These are phyloP conservation scores for Ogataea salicorniae DNA, from an alignment of 805 yeast species.

Conservation along the genomic window DNA sequence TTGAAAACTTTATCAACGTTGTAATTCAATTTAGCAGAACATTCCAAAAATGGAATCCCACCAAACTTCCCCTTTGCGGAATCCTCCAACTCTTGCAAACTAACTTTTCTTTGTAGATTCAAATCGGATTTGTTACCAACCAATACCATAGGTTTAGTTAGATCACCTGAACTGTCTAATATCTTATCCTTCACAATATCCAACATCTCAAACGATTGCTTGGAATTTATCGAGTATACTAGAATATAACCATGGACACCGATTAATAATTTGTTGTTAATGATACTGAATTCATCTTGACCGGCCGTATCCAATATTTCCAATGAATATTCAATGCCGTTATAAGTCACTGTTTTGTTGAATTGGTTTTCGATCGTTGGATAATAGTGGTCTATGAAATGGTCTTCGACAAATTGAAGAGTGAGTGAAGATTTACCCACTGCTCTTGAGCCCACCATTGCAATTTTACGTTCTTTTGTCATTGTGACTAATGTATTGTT, in stretches of 20 bases:
- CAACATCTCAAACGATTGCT: slow-evolving; percentile 72
- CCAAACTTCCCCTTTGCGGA: slow-evolving; percentile 38
- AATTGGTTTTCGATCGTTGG: slow-evolving; percentile 90
- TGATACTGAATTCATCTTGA: slow-evolving; percentile 80
- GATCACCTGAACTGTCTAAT: slow-evolving; percentile 55
- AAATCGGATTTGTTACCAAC: slow-evolving; percentile 53
- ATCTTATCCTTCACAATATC: slow-evolving; percentile 79
- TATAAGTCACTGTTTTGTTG: slow-evolving; percentile 59
- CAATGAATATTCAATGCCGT: slow-evolving; percentile 70
- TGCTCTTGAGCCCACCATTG: slow-evolving; percentile 82
- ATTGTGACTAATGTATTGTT: neutral
- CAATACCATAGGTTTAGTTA: slow-evolving; percentile 42
- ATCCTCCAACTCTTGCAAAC: slow-evolving; percentile 44
- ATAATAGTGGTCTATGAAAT: slow-evolving; percentile 82
- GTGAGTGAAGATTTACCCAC: slow-evolving; percentile 87
- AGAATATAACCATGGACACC: slow-evolving; percentile 82
- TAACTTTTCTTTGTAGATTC: slow-evolving; percentile 50
- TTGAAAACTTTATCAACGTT: slow-evolving; percentile 53
- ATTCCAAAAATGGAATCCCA: slow-evolving; percentile 40
- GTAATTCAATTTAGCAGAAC: slow-evolving; percentile 43
- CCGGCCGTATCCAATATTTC: slow-evolving; percentile 93
- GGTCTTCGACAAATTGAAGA: slow-evolving; percentile 80
- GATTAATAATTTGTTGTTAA: slow-evolving; percentile 71
- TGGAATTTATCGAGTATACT: slow-evolving; percentile 75
- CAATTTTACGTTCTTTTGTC: slow-evolving; percentile 62